A percentile compares a stretch with the other conserved stretches of the same genome.
phyloP scores from a whole-genome alignment of 805 yeast species.

The Pichia membranifaciens region DNA sequence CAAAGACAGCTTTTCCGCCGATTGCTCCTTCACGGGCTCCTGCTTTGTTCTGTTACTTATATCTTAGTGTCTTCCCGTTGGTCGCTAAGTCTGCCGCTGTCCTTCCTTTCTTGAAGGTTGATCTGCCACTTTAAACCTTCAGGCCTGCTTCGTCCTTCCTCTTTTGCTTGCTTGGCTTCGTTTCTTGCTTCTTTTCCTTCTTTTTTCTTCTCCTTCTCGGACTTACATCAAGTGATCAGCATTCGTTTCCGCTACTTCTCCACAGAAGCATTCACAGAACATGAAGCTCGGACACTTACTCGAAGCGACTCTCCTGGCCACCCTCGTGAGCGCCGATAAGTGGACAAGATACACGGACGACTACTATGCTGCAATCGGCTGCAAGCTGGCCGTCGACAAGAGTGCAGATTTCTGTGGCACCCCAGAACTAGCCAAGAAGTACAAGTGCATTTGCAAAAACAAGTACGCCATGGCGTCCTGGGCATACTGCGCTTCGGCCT shows the following conservation, averaged over 20 bases:
- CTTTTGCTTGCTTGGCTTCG: no score
- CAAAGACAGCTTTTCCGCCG: no score
- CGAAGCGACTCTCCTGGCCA: background rate
- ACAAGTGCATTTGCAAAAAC: constrained; percentile 25
- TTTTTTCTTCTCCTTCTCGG: background rate
- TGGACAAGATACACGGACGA: constrained; percentile 5
- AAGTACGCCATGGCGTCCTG: constrained; percentile 26
- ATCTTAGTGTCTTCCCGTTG: no score
- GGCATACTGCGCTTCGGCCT: constrained; percentile 23
- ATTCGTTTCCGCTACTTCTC: no score
- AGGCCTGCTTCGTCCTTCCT: no score
- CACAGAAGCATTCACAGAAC: no score
- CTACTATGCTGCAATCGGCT: constrained; percentile 19
- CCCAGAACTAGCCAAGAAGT: background rate
- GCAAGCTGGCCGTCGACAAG: constrained; percentile 20
- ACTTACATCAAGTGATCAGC: background rate
- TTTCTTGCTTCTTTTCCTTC: no score
- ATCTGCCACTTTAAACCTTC: no score
- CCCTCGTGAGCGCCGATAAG: constrained; percentile 2
- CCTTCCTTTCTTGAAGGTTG: no score
- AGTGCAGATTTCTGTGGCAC: constrained; percentile 19
- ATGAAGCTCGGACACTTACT: background rate
- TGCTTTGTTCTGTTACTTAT: no score
- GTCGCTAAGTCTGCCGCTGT: no score
- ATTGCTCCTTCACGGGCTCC: no score